A percentile compares a stretch with the other conserved stretches of the same genome.
phyloP scores from a whole-genome alignment of 805 yeast species.

The Kazachstania taianensis region DNA sequence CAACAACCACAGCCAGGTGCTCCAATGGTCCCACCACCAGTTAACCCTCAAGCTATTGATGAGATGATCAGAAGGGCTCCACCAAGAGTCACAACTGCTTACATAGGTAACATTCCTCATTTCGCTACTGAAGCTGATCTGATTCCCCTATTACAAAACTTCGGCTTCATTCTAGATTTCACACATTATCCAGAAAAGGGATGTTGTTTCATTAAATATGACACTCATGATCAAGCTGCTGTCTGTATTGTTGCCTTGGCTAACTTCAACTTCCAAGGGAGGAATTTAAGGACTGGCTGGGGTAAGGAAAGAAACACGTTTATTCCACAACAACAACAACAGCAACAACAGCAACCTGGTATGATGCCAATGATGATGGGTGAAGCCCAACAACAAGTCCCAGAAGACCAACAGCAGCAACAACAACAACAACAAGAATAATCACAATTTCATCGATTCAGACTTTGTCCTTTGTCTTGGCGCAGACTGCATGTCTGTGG shows the following conservation, averaged over 20 bases:
- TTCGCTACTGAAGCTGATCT: conserved; percentile 63
- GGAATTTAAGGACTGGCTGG: conserved; percentile 80
- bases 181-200: conserved; percentile 72
- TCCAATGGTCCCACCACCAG: conserved; percentile 27
- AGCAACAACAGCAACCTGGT: conserved; percentile 7
- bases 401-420: conserved; percentile 6
- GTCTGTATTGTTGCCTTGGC: conserved; percentile 79
- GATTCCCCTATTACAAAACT: conserved; percentile 62
- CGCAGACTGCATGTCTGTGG: too few species aligned
- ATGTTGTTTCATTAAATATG: conserved; percentile 82
- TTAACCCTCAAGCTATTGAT: conserved; percentile 52
- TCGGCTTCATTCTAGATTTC: conserved; percentile 76
- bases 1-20: conserved; percentile 7
- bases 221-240: conserved; percentile 82
- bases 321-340: conserved; percentile 19
- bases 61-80: conserved; percentile 70
- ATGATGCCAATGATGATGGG: conserved; percentile 8
- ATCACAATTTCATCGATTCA: too few species aligned
- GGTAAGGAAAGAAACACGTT: conserved; percentile 49
- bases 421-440: background rate
- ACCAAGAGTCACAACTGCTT: conserved; percentile 58
- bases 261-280: conserved; percentile 54
- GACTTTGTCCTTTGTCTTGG: too few species aligned
- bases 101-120: conserved; percentile 77
- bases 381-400: conserved; percentile 5